Base-by-base conservation (phyloP, 176 grass and related monocot species). In the Eremochloa ophiuroides region DNA sequence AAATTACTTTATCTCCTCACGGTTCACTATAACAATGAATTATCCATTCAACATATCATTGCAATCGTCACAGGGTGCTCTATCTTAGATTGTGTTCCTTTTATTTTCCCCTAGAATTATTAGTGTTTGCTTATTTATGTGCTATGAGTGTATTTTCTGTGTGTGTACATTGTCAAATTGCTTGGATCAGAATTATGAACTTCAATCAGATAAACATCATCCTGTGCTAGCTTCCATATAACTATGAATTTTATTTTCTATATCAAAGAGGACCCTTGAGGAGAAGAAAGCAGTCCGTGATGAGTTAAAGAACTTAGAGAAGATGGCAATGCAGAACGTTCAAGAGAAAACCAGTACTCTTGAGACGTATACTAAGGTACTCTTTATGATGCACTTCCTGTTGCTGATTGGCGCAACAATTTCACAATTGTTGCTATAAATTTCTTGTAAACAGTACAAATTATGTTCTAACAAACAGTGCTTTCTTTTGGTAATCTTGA, bases 281-380 rank as follows among this genome's bases (percentile, higher is more conserved):
- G 95, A 94, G 75, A 98, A 93, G 79, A 98, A 91, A 53, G 63
- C 77, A 37, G 62, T 43, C 46, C 88, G 78, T 81, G 67, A 77
- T 73, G 75, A 93, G 38, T 78, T 90, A 71, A 98, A 86, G 84
- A 94, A 87, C 17, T 65, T 67, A 7, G 86, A 91, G 85, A 98
- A 92, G 75, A 78, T 83, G 69, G 65, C 86, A 84, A 84, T 41
- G 43, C 92, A 88, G 31, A 93, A 79, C 50, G 71, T 86, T 47
- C 84, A 92, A 68, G 88, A 98, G 79, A 98, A 94, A 91, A 82
- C 79, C 60, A 16, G 56, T 50, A 82, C 70, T 69, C 69, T 93
- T 83, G 95, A 98, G 74, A 69, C 85, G 51, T 84, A 85, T 40
- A 90, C 62, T 53, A 91, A 94, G 95, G 95, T 94, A 93, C 55